phyloP scores from a whole-genome alignment of 2,329 filamentous ascomycete species.

The Fusarium nurragi region DNA sequence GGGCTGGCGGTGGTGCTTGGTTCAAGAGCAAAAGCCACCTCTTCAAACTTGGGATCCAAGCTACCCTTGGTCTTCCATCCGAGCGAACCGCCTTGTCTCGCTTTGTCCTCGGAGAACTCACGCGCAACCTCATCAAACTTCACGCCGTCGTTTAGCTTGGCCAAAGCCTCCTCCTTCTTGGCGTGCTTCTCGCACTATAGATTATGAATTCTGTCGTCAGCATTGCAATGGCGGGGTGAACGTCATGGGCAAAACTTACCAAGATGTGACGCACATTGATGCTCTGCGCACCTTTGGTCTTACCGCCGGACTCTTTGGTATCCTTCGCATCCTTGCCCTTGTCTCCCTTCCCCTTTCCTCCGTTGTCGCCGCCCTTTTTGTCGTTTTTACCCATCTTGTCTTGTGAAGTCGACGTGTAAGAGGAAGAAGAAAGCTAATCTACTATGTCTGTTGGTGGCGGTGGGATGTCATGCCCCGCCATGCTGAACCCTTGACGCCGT shows the following conservation, averaged over 20 bases:
- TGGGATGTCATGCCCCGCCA: slow-evolving; percentile 32
- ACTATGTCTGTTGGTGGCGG: slow-evolving; percentile 11
- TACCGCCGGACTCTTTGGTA: slow-evolving; percentile 50
- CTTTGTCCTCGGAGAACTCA: slow-evolving; percentile 81
- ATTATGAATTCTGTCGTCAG: slow-evolving; percentile 12
- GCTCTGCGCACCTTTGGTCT: slow-evolving; percentile 66
- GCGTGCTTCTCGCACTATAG: slow-evolving; percentile 74
- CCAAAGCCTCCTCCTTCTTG: slow-evolving; percentile 80
- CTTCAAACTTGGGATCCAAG: slow-evolving; percentile 75
- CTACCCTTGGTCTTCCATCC: slow-evolving; percentile 78
- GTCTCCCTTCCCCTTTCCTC: slow-evolving; percentile 38
- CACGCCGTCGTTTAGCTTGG: slow-evolving; percentile 70
- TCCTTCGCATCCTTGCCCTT: slow-evolving; percentile 41
- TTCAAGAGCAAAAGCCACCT: slow-evolving; percentile 75
- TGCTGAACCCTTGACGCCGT: slow-evolving; percentile 22
- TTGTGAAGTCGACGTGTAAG: slow-evolving; percentile 4
- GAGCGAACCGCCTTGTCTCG: slow-evolving; percentile 73
- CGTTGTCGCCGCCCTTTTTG: slow-evolving; percentile 55
- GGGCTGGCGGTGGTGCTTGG: slow-evolving; percentile 71
- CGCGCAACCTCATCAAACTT: slow-evolving; percentile 81
- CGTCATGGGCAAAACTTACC: slow-evolving; percentile 47
- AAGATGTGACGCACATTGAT: slow-evolving; percentile 82
- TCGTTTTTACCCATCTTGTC: slow-evolving; percentile 52
- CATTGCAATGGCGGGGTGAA: background rate
- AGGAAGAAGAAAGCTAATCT: slow-evolving; percentile 6